A percentile compares a stretch with the other conserved stretches of the same genome.
phyloP scores from a whole-genome alignment of 345 rosid genomes.

The Moringa oleifera region DNA sequence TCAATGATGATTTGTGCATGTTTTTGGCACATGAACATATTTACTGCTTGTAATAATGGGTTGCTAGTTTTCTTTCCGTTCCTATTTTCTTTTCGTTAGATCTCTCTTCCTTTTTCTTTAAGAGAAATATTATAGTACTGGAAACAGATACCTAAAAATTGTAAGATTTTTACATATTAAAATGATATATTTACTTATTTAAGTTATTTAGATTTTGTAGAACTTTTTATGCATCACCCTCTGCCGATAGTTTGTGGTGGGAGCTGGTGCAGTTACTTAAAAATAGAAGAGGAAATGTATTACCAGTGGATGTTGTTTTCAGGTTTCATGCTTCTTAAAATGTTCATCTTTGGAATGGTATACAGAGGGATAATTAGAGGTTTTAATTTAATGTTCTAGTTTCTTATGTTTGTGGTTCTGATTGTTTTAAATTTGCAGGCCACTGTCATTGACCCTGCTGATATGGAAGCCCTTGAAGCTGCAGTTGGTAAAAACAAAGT shows the following conservation, averaged over 20 bases:
- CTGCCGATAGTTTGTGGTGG: too few relatives aligned
- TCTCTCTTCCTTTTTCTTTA: too few relatives aligned
- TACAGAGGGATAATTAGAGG: too few relatives aligned
- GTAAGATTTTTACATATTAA: too few relatives aligned
- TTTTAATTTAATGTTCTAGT: too few relatives aligned
- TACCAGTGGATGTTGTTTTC: background rate
- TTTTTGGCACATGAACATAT: background rate
- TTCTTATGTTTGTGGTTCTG: background rate
- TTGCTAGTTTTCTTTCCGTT: background rate
- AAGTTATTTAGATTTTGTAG: too few relatives aligned
- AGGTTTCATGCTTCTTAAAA: background rate
- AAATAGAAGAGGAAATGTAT: too few relatives aligned
- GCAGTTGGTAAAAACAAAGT: constrained; percentile 73
- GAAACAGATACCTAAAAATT: too few relatives aligned
- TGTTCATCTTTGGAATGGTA: background rate
- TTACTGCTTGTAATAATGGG: background rate
- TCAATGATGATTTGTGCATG: background rate
- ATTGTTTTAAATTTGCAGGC: constrained; percentile 48
- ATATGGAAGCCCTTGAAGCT: constrained; percentile 65
- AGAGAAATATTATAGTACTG: too few relatives aligned
- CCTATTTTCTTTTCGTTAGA: too few relatives aligned
- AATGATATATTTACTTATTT: background rate
- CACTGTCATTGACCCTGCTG: constrained; percentile 95
- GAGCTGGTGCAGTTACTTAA: too few relatives aligned
- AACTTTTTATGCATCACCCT: too few relatives aligned